Percentiles rank a stretch among this genome's conserved stretches.
Evolutionary conservation across 768 basidiomycete species (phyloP).

Genomic region (Cubamyces lactineus): DNA sequence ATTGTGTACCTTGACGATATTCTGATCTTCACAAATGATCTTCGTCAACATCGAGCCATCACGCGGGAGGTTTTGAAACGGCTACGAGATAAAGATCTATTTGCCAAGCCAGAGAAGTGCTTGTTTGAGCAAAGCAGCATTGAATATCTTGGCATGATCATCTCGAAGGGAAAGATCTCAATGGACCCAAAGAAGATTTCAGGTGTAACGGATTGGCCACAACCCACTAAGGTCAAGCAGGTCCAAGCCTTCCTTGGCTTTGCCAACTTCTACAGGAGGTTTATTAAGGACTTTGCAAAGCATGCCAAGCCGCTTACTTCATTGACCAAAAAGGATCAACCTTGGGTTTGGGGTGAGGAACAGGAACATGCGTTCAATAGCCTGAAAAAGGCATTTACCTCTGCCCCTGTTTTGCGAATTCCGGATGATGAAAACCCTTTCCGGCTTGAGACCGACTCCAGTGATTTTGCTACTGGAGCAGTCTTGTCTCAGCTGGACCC

Average conservation of each 20-base stretch:
- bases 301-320: slow-evolving; percentile 29
- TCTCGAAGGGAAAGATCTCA: slow-evolving; percentile 23
- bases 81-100: slow-evolving; percentile 39
- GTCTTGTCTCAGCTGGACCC: slow-evolving; percentile 32
- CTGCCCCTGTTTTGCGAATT: slow-evolving; percentile 14
- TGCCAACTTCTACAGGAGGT: slow-evolving; percentile 37
- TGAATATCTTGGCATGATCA: slow-evolving; percentile 38
- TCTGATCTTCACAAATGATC: slow-evolving; percentile 26
- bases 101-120: slow-evolving; percentile 43
- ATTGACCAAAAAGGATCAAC: not conserved
- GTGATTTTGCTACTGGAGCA: slow-evolving; percentile 32
- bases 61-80: slow-evolving; percentile 32
- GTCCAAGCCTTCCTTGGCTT: slow-evolving; percentile 36
- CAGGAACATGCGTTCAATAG: not conserved
- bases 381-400: not conserved
- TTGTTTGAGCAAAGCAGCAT: slow-evolving; percentile 31
- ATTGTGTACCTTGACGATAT: slow-evolving; percentile 51
- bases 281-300: slow-evolving; percentile 35
- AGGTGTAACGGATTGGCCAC: slow-evolving; percentile 37
- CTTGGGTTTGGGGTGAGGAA: slow-evolving; percentile 8
- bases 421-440: slow-evolving; percentile 17
- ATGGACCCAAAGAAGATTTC: slow-evolving; percentile 42
- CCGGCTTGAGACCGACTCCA: slow-evolving; percentile 27
- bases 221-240: slow-evolving; percentile 21
- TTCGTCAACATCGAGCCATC: slow-evolving; percentile 23